Base-by-base conservation (phyloP, 306 rosid genomes). In the Delonix regia region DNA sequence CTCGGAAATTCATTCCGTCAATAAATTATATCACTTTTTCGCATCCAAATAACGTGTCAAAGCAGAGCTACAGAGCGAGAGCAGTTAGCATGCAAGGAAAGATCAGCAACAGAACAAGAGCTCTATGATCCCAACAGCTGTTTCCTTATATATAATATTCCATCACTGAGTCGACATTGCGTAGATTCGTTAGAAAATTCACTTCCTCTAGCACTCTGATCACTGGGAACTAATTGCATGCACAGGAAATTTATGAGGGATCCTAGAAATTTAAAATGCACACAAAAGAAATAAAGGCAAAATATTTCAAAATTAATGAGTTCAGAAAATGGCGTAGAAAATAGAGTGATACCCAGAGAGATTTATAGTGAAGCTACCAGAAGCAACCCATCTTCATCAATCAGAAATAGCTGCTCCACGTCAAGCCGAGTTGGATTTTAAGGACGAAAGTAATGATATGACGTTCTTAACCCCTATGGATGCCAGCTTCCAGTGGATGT, bases 361-460 rank as follows among this genome's bases (percentile, higher is more conserved):
- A 53, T 18, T 74, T 53, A 14, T 44, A 45, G 45, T 6, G 41
- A 65, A 51, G 76, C 75, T 74, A 80, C 28, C 65, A 27, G 44
- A 48, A 72, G 75, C 72, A 78, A 34, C 44, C 44, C 74, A 22
- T 75, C 55, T 51, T 47, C 62, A 21, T 19, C 16, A 36, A 19
- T 15, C 11, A 64, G 69, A 64, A 12, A 21, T 2, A 39, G 71
- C 30, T 30, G n/a, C 41, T 10, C 21, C 69, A 15, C 16, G n/a
- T 33, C 28, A 22, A 74, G 4, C 69, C 79, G 79, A 55, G 75
- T 36, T 68, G 73, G 33, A 61, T n/a, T n/a, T n/a, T n/a, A 33
- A n/a, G 69, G 41, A 65, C n/a, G 41, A 47, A 53, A 61, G 53
- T 5, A 36, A 52, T 12, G 22, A 64, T n/a, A 64, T 28, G 22